Evolutionary conservation across 2,329 filamentous ascomycete genomes (phyloP).

Genomic region (Penicillium sp.): DNA sequence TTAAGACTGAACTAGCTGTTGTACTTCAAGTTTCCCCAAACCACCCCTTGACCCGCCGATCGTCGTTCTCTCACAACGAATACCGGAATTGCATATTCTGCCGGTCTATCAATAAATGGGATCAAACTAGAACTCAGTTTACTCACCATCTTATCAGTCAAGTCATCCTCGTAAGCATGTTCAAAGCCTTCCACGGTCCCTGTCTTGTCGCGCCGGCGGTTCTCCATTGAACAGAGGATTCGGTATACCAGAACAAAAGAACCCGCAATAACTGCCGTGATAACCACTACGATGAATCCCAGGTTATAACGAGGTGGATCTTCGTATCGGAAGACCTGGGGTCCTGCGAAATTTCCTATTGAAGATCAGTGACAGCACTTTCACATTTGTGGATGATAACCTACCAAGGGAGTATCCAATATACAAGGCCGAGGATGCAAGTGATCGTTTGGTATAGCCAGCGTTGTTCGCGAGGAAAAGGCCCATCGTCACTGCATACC

Average conservation of each 20-base stretch:
- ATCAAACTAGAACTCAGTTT: neutral
- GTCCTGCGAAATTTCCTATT: conserved; percentile 1
- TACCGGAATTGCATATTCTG: conserved; percentile 3
- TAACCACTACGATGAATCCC: neutral
- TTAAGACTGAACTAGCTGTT: neutral
- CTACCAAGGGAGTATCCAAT: conserved; percentile 1
- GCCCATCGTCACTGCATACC: neutral
- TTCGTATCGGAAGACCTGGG: neutral
- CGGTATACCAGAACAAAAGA: neutral
- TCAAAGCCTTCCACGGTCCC: neutral
- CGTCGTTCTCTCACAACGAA: neutral
- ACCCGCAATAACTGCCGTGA: neutral
- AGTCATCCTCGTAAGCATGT: neutral
- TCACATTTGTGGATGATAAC: neutral
- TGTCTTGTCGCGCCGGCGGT: neutral
- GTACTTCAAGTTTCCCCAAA: neutral
- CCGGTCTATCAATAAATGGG: neutral
- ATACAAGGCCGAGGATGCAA: neutral
- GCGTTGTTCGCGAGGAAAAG: neutral
- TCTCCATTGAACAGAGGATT: neutral
- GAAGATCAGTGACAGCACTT: neutral
- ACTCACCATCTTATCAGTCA: neutral
- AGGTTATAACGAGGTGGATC: neutral
- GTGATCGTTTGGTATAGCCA: neutral
- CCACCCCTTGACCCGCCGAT: neutral